phyloP scores from a whole-genome alignment of 345 rosid species.

The Salix brachista region DNA sequence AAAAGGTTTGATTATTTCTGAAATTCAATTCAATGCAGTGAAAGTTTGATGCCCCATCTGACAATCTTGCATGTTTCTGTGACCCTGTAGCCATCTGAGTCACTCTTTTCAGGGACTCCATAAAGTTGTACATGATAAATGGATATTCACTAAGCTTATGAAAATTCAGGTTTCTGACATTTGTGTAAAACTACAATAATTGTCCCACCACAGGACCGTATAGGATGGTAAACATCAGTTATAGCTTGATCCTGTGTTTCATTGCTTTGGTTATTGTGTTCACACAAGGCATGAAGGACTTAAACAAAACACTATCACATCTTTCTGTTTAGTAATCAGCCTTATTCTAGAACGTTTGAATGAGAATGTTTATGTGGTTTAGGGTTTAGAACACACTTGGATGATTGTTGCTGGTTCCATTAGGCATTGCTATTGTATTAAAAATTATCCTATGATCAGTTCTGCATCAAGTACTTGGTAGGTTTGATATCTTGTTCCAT shows the following conservation, averaged over 20 bases:
- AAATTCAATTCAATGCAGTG: not conserved
- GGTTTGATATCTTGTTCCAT: not conserved
- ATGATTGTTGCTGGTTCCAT: not conserved
- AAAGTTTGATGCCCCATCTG: not conserved
- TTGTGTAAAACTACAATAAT: not conserved
- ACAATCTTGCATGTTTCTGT: not conserved
- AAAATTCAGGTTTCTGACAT: not conserved
- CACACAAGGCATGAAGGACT: not conserved
- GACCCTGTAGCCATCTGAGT: not conserved
- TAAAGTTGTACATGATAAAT: not conserved
- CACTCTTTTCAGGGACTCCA: not conserved
- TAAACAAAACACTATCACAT: not conserved
- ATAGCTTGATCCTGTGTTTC: not conserved
- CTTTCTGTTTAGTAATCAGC: not conserved
- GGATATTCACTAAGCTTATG: not conserved
- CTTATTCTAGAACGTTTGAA: not conserved
- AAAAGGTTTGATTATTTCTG: conserved; percentile 56
- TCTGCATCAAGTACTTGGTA: not conserved
- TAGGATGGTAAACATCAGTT: not conserved
- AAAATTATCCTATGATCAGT: not conserved
- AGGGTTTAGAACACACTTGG: not conserved
- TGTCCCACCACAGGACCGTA: not conserved
- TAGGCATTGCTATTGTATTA: not conserved
- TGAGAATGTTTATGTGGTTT: not conserved
- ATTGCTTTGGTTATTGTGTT: not conserved